Evolutionary conservation across 495 filamentous ascomycete genomes (phyloP).

Genomic region (Penicillium mononematosum): DNA sequence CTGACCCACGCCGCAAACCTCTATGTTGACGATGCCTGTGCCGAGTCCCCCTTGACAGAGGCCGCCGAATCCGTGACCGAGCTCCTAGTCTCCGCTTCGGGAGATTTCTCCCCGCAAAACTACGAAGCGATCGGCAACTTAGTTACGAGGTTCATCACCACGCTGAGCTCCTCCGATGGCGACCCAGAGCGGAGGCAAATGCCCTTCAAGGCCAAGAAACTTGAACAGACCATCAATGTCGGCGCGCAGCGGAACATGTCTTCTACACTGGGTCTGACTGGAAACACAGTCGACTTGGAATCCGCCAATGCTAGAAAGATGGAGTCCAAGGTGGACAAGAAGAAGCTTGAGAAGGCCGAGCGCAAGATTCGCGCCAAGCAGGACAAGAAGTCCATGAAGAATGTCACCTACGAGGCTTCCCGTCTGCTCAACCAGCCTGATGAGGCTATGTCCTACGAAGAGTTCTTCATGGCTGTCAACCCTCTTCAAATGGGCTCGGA

Average conservation of each 20-base stretch:
- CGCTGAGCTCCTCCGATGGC: conserved; percentile 72
- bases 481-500: conserved; percentile 85
- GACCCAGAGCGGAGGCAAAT: conserved; percentile 67
- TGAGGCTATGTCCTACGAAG: conserved; percentile 91
- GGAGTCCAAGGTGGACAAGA: conserved; percentile 94
- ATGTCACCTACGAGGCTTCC: conserved; percentile 95
- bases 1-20: conserved; percentile 86
- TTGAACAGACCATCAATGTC: conserved; percentile 95
- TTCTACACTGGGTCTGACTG: conserved; percentile 85
- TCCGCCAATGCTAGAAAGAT: conserved; percentile 89
- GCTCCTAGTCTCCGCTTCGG: conserved; percentile 86
- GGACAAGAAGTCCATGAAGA: conserved; percentile 97
- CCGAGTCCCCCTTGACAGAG: conserved; percentile 73
- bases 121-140: conserved; percentile 74
- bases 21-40: conserved; percentile 69
- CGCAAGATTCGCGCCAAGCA: conserved; percentile 97
- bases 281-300: conserved; percentile 84
- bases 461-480: conserved; percentile 99
- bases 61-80: conserved; percentile 80
- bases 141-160: conserved; percentile 87
- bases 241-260: conserved; percentile 92
- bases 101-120: conserved; percentile 67
- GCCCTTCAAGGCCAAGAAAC: conserved; percentile 72
- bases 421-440: conserved; percentile 79
- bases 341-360: conserved; percentile 99